Conservation (phyloP, 805 yeast genomes). For the Jamesozyma piceae region DNA sequence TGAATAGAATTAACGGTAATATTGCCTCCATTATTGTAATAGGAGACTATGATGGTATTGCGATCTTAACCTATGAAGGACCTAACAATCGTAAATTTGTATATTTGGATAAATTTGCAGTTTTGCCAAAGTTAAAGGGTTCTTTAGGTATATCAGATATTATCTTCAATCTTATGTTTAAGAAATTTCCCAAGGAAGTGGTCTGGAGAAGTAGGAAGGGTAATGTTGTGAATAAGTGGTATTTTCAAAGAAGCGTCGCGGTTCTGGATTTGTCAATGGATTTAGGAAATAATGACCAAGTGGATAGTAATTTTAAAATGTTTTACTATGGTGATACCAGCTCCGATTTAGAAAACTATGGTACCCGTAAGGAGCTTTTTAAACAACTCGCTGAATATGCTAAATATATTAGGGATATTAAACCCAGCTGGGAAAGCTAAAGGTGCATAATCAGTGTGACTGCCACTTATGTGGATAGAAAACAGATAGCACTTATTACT, state of each 20-base stretch:
- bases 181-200: conserved; percentile 59
- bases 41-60: conserved; percentile 94
- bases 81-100: conserved; percentile 40
- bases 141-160: conserved; percentile 90
- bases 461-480: not conserved
- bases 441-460: not conserved
- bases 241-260: conserved; percentile 82
- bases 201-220: conserved; percentile 82
- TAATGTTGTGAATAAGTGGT: conserved; percentile 96
- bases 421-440: conserved; percentile 27
- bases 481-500: not conserved
- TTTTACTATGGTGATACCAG: conserved; percentile 35
- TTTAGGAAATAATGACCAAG: conserved; percentile 24
- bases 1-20: conserved; percentile 51
- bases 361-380: conserved; percentile 6
- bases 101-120: conserved; percentile 91
- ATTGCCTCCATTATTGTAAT: conserved; percentile 75
- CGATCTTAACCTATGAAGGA: conserved; percentile 80
- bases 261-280: conserved; percentile 39
- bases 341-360: conserved; percentile 11
- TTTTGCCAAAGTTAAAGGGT: conserved; percentile 74
- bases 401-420: conserved; percentile 27
- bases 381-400: conserved; percentile 21
- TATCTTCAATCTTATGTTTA: conserved; percentile 69
- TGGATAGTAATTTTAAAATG: conserved; percentile 29